phyloP scores from a whole-genome alignment of 495 filamentous ascomycete genomes.

The Venustampulla echinocandica region DNA sequence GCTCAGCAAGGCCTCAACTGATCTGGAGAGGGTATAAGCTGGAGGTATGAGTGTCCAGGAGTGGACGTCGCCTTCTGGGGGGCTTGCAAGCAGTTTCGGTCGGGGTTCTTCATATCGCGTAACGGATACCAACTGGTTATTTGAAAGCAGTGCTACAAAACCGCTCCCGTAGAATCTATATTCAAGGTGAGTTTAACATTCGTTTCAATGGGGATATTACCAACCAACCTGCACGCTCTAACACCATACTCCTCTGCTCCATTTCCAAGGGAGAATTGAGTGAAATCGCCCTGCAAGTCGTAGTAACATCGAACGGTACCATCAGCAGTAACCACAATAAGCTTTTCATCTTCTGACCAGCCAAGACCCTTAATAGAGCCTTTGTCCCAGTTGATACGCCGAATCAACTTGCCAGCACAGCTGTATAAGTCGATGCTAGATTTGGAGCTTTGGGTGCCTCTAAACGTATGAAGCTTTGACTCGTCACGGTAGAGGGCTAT shows the following conservation, averaged over 20 bases:
- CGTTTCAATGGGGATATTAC: neutral
- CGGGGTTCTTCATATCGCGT: conserved; percentile 85
- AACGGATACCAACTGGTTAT: conserved; percentile 81
- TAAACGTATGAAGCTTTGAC: conserved; percentile 66
- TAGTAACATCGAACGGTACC: conserved; percentile 88
- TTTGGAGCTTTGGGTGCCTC: conserved; percentile 62
- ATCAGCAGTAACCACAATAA: conserved; percentile 80
- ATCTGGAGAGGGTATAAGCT: conserved; percentile 82
- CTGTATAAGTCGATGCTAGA: conserved; percentile 92
- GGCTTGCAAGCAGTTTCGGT: conserved; percentile 69
- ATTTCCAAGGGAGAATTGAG: conserved; percentile 88
- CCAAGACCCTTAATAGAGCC: conserved; percentile 81
- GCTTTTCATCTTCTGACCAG: conserved; percentile 94
- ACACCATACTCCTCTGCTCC: conserved; percentile 84
- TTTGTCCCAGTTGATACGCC: conserved; percentile 72
- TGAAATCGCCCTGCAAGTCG: conserved; percentile 87
- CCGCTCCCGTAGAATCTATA: conserved; percentile 72
- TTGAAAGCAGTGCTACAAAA: conserved; percentile 85
- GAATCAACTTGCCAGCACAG: conserved; percentile 75
- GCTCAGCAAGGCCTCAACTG: conserved; percentile 86
- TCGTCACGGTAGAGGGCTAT: conserved; percentile 85
- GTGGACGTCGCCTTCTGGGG: conserved; percentile 69
- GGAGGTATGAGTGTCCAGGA: conserved; percentile 89
- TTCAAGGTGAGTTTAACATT: neutral
- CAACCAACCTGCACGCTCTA: conserved; percentile 53